These are phyloP conservation scores for Calycina herbarum DNA, from an alignment of 2,329 filamentous ascomycete genomes.

Conservation along the genomic window DNA sequence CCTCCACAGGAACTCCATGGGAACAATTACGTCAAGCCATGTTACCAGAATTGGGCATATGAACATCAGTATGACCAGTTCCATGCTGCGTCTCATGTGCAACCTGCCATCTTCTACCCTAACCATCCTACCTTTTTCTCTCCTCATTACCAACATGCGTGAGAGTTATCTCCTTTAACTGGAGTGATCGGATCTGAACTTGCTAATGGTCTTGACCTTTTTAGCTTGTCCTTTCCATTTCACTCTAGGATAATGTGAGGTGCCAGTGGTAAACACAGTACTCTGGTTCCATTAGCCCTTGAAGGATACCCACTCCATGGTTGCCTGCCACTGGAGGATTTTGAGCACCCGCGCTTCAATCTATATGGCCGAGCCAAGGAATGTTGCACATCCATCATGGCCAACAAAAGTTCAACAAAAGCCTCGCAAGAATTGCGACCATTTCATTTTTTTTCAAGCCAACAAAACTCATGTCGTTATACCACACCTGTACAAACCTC, in stretches of 20 bases:
- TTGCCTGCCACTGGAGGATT: not conserved
- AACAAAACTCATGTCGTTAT: conserved; percentile 23
- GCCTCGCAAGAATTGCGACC: not conserved
- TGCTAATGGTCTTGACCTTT: conserved; percentile 13
- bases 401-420: conserved; percentile 13
- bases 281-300: conserved; percentile 17
- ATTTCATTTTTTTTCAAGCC: conserved; percentile 7
- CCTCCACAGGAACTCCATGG: conserved; percentile 24
- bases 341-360: conserved; percentile 4
- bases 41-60: conserved; percentile 28
- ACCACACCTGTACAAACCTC: conserved; percentile 27
- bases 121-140: conserved; percentile 22
- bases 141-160: conserved; percentile 21
- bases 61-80: conserved; percentile 26
- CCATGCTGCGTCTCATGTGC: conserved; percentile 19
- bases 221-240: conserved; percentile 19
- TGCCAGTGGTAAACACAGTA: conserved; percentile 27
- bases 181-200: conserved; percentile 19
- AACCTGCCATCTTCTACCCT: conserved; percentile 20
- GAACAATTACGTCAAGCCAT: conserved; percentile 22
- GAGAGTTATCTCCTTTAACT: conserved; percentile 14
- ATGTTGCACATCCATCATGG: conserved; percentile 12
- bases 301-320: conserved; percentile 5
- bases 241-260: conserved; percentile 15
- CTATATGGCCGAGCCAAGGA: conserved; percentile 1